A percentile compares a stretch with the other conserved stretches of the same genome.
Evolutionary conservation across 352 stramenopile genomes (phyloP).

Genomic region (Globisporangium emineosum): DNA sequence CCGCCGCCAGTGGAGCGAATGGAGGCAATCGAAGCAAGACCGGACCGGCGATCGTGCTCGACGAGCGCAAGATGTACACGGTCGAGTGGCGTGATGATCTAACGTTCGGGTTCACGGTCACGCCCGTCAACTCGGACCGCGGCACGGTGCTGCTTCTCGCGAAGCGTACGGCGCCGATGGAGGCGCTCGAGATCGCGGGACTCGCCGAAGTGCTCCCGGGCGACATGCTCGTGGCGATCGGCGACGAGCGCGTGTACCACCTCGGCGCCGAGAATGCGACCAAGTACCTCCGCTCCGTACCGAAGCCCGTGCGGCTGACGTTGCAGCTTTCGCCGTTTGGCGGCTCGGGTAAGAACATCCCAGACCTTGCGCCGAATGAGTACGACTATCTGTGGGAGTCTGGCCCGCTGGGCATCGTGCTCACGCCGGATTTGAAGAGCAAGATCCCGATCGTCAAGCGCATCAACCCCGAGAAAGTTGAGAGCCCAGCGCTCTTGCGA

Average conservation of each 20-base stretch:
- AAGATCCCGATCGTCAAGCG: conserved; percentile 80
- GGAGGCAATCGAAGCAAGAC: not conserved
- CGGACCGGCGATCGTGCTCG: conserved; percentile 40
- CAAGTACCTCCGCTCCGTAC: conserved; percentile 58
- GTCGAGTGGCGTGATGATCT: conserved; percentile 59
- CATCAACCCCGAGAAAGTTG: conserved; percentile 54
- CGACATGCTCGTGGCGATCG: conserved; percentile 75
- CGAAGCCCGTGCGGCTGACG: conserved; percentile 66
- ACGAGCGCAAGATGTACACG: conserved; percentile 78
- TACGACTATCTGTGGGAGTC: conserved; percentile 80
- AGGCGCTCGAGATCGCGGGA: conserved; percentile 34
- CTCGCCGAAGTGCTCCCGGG: conserved; percentile 70
- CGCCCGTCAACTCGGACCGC: conserved; percentile 63
- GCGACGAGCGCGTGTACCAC: conserved; percentile 75
- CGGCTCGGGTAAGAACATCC: conserved; percentile 40
- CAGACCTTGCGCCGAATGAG: conserved; percentile 63
- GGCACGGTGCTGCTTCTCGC: conserved; percentile 60
- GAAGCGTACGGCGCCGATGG: conserved; percentile 37
- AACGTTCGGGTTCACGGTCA: conserved; percentile 72
- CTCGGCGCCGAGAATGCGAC: conserved; percentile 59
- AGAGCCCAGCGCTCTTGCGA: conserved; percentile 37
- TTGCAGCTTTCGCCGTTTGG: conserved; percentile 68
- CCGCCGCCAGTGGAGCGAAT: not conserved
- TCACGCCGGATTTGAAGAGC: conserved; percentile 60
- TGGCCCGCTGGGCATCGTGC: conserved; percentile 66